Conservation (phyloP, 2,329 filamentous ascomycete species). For the Aspergillus sp. region DNA sequence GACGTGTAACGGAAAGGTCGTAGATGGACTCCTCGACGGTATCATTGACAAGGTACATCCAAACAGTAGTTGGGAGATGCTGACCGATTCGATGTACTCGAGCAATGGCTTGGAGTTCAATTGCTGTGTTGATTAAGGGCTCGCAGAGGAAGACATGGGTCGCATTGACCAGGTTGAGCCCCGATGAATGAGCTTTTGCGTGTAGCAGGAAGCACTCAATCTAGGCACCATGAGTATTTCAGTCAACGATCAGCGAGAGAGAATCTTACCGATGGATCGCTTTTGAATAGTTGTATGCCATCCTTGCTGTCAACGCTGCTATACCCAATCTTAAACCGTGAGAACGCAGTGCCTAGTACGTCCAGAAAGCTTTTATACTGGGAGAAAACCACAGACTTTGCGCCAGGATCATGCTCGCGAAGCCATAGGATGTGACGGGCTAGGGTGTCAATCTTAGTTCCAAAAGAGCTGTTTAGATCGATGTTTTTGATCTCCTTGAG, state of each 20-base stretch:
- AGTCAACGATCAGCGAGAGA: background rate
- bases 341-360: slow-evolving; percentile 70
- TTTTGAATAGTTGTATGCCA: slow-evolving; percentile 74
- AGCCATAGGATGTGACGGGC: slow-evolving; percentile 83
- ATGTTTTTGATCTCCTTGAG: slow-evolving; percentile 80
- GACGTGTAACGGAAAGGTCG: slow-evolving; percentile 74
- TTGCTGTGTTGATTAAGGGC: slow-evolving; percentile 85
- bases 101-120: slow-evolving; percentile 93
- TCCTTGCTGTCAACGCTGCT: slow-evolving; percentile 66
- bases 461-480: slow-evolving; percentile 72
- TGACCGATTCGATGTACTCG: slow-evolving; percentile 95
- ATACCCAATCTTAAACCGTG: slow-evolving; percentile 69
- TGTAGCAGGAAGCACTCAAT: slow-evolving; percentile 86
- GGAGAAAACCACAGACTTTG: slow-evolving; percentile 92
- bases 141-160: slow-evolving; percentile 95
- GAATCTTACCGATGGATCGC: slow-evolving; percentile 57
- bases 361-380: slow-evolving; percentile 81
- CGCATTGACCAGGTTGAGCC: slow-evolving; percentile 87
- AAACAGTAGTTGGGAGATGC: slow-evolving; percentile 82
- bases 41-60: slow-evolving; percentile 88
- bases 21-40: slow-evolving; percentile 94
- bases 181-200: slow-evolving; percentile 82
- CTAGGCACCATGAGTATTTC: slow-evolving; percentile 20
- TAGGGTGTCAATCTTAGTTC: slow-evolving; percentile 85
- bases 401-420: slow-evolving; percentile 75